phyloP scores from a whole-genome alignment of 768 basidiomycete genomes.

The Galerina marginata region DNA sequence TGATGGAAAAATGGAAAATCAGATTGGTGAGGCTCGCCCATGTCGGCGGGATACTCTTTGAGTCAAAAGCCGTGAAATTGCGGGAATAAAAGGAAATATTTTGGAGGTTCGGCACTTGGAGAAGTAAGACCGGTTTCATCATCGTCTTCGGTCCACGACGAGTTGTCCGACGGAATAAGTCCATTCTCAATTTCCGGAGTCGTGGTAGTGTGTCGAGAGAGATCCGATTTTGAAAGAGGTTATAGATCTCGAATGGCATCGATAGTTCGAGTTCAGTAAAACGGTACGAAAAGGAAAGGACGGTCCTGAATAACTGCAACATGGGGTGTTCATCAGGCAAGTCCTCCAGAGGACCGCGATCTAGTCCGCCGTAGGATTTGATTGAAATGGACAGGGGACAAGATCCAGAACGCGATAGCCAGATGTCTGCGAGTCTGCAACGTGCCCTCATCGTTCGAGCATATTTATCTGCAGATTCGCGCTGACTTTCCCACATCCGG shows the following conservation, averaged over 20 bases:
- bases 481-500: background rate
- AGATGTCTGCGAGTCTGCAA: background rate
- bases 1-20: background rate
- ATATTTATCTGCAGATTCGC: background rate
- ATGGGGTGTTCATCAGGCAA: background rate
- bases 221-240: background rate
- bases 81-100: background rate
- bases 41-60: background rate
- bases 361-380: background rate
- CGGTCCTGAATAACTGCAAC: background rate
- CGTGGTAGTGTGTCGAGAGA: background rate
- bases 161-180: background rate
- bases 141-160: background rate
- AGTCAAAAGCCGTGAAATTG: background rate
- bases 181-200: background rate
- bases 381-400: conserved; percentile 4
- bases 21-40: background rate
- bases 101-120: background rate
- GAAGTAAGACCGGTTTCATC: background rate
- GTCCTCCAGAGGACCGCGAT: background rate
- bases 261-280: background rate
- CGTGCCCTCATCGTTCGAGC: background rate
- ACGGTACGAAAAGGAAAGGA: background rate
- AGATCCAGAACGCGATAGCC: conserved; percentile 2
- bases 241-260: background rate